Evolutionary conservation across 1,284 basidiomycete species (phyloP), one percentile per base, ranked within the genome.

Genomic region (Malassezia yamatoensis): DNA sequence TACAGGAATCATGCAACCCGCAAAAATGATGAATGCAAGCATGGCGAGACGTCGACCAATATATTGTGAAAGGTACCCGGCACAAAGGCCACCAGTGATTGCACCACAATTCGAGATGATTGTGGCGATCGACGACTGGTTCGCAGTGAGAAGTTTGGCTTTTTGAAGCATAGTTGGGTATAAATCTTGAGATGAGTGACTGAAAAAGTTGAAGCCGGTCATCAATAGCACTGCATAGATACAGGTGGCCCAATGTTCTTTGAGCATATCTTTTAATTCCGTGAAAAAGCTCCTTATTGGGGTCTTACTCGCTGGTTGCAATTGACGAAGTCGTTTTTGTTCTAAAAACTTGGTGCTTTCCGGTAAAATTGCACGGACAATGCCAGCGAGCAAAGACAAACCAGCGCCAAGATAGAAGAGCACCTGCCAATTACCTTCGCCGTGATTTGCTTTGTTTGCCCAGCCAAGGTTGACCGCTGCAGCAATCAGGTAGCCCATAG

Each of bases 31-130:
- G 64, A 78, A 82, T 50, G 77, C 80, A 81, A 90, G 76, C 65
- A 91, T 90, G 2, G 87, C 88, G 79, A 96, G 79, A 20, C 93
- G 82, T 53, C 93, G 83, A 5, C 93, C 93, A 49, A 88, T 79
- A 75, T 85, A 85, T 70, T 96, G 93, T 41, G 85, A 88, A 0
- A 81, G 53, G 67, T 78, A 85, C 13, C 91, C 91, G 9, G 86
- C 86, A 48, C 90, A 70, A 0, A 79, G 77, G 50, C 90, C 89
- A 33, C 90, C 90, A 1, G 78, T 78, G 53, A 89, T 81, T 21
- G 86, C 77, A 83, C 86, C 83, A 53, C 72, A 86, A 75, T 88
- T 90, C 24, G 86, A 85, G 64, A 96, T 89, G 68, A 96, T 96
- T 11, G 90, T 94, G 0, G 88, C 87, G 39, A 87, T 80, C 2